Evolutionary conservation across 2,329 filamentous ascomycete genomes (phyloP), one percentile per base, ranked within the genome.

Genomic region (Diaporthe caulivora): DNA sequence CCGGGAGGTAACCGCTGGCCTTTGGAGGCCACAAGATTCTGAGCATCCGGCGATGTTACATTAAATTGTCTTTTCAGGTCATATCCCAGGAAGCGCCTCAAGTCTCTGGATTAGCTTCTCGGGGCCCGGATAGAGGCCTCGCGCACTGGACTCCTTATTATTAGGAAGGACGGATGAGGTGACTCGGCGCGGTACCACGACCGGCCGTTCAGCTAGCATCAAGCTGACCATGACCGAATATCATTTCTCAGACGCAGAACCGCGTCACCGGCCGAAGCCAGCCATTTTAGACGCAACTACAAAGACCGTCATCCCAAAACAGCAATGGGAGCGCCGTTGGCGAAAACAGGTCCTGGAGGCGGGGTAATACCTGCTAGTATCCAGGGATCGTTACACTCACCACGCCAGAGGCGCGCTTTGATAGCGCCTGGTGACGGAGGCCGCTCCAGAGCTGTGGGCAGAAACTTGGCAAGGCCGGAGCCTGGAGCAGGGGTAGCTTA

Each of bases 401-500:
- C n/a, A 37, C 51, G 40, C 60, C 60, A 58, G 24, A n/a, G 49
- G 10, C 34, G 40, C 51, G 53, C 65, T 53, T 53, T 37, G 31
- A 44, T 65, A 65, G 62, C 62, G 62, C 62, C 44, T 65, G 62
- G 62, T 65, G 62, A 65, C n/a, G 60, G 29, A 65, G 44, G 29
- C 60, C 42, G 60, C 18, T 49, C 60, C 60, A 37, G 44, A 51
- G 62, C 62, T 51, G 62, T 51, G 60, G 55, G 44, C 44, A 55
- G 26, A 58, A 69, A 60, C 54, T 60, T 69, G 71, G 71, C 62
- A 60, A 53, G 18, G 55, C 62, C 55, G n/a, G 24, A 60, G 68
- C 42, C 51, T 53, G 11, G 26, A 57, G 53, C 67, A 70, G 67
- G 67, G 67, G 67, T 70, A 70, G 67, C 60, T 65, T 65, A 65